Conservation (phyloP, 192 early-diverging fungal species). For the Podila clonocystis region DNA sequence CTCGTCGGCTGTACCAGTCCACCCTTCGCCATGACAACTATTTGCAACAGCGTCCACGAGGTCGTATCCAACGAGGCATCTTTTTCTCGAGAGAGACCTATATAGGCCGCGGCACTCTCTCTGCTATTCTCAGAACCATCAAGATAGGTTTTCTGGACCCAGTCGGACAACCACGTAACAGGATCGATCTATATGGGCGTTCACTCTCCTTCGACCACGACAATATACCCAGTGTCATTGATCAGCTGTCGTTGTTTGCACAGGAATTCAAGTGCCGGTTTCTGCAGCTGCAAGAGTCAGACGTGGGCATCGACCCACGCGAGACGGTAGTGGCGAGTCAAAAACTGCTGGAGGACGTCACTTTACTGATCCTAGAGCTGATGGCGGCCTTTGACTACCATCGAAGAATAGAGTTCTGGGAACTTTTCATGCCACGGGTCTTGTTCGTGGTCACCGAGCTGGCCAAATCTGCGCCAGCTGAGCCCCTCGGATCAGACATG, state of each 20-base stretch:
- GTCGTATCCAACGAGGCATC: conserved; percentile 10
- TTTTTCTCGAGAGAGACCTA: conserved; percentile 32
- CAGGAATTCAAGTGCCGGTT: background rate
- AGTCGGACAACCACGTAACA: background rate
- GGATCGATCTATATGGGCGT: too few relatives aligned
- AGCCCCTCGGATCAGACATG: background rate
- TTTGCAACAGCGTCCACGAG: background rate
- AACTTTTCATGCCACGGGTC: background rate
- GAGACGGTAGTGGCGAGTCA: background rate
- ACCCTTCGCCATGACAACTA: background rate
- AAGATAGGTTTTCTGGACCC: background rate
- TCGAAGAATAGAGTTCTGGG: background rate
- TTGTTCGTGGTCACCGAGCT: background rate
- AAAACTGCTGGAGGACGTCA: background rate
- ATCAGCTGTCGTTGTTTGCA: background rate
- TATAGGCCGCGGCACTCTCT: conserved; percentile 26
- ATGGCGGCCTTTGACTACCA: background rate
- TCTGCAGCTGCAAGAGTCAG: background rate
- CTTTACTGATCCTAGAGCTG: background rate
- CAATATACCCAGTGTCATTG: background rate
- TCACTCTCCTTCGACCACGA: background rate
- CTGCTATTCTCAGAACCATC: conserved; percentile 6
- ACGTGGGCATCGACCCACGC: background rate
- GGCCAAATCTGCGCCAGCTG: background rate
- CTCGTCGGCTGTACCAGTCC: background rate